A percentile compares a stretch with the other conserved stretches of the same genome.
Conservation (phyloP, 257 asterid species). For the Solanum pinnatisectum region DNA sequence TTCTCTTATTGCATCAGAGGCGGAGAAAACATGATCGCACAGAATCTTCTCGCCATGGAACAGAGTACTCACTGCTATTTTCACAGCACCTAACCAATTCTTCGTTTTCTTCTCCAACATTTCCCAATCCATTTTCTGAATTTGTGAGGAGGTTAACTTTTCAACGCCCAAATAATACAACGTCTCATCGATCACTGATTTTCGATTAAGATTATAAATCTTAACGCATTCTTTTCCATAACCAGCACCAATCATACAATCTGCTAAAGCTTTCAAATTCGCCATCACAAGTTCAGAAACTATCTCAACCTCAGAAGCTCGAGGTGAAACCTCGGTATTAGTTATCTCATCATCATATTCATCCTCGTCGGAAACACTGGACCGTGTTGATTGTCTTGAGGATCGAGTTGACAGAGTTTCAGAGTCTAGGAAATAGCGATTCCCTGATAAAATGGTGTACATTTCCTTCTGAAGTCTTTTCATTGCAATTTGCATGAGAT, state of each 20-base stretch:
- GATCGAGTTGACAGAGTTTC: constrained; percentile 43
- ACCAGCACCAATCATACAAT: constrained; percentile 62
- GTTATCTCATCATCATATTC: constrained; percentile 28
- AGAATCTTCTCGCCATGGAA: constrained; percentile 61
- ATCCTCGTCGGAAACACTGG: constrained; percentile 32
- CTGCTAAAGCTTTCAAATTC: constrained; percentile 55
- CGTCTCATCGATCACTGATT: constrained; percentile 70
- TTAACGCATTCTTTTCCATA: constrained; percentile 56
- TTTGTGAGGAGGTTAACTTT: constrained; percentile 33
- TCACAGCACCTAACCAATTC: constrained; percentile 45
- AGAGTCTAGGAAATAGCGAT: constrained; percentile 38
- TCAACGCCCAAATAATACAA: constrained; percentile 61
- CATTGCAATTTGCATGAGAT: constrained; percentile 59
- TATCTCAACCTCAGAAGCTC: background rate
- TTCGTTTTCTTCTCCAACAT: constrained; percentile 39
- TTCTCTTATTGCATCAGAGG: constrained; percentile 43
- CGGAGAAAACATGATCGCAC: constrained; percentile 56
- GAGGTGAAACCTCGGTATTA: background rate
- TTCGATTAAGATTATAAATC: constrained; percentile 49
- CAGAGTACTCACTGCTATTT: constrained; percentile 41
- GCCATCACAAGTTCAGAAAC: constrained; percentile 27
- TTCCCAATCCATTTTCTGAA: constrained; percentile 74
- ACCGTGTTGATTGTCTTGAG: constrained; percentile 13
- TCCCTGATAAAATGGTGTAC: constrained; percentile 24
- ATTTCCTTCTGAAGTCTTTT: constrained; percentile 64